Conservation (phyloP, 2,329 filamentous ascomycete species). For the Calonectria pteridis region DNA sequence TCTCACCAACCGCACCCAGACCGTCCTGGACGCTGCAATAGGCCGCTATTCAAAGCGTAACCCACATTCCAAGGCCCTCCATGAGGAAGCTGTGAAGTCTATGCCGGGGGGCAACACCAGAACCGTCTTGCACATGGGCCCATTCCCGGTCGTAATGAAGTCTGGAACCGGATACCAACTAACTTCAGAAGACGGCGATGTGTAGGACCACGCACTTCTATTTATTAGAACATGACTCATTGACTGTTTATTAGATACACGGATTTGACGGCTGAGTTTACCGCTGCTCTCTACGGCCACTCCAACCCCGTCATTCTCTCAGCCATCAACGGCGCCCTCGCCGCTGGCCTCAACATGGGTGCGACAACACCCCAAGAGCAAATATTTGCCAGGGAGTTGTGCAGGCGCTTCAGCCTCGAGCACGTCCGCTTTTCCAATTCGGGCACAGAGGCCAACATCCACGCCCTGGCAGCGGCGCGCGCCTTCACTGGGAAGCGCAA, state of each 20-base stretch:
- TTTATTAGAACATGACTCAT: not conserved
- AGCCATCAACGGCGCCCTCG: conserved; percentile 60
- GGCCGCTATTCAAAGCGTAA: conserved; percentile 53
- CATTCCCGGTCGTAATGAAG: conserved; percentile 58
- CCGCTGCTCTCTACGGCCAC: conserved; percentile 76
- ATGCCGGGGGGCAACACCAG: conserved; percentile 63
- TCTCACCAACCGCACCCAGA: conserved; percentile 34
- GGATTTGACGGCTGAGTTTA: conserved; percentile 74
- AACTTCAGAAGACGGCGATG: conserved; percentile 56
- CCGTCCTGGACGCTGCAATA: conserved; percentile 49
- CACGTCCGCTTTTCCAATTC: conserved; percentile 73
- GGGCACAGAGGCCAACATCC: conserved; percentile 74
- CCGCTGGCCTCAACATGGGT: conserved; percentile 67
- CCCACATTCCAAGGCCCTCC: conserved; percentile 52
- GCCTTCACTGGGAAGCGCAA: conserved; percentile 58
- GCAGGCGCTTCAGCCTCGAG: conserved; percentile 66
- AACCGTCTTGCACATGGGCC: conserved; percentile 57
- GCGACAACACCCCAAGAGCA: conserved; percentile 65
- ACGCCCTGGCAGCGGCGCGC: conserved; percentile 68
- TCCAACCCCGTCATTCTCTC: conserved; percentile 66
- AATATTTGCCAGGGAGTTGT: conserved; percentile 64
- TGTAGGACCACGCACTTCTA: conserved; percentile 35
- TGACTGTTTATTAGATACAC: conserved; percentile 56
- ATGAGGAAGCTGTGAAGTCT: conserved; percentile 51
- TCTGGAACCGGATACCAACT: conserved; percentile 52